Percentiles rank a stretch among this genome's conserved stretches.
These are phyloP conservation scores for Trametes villosa DNA, from an alignment of 768 basidiomycete genomes.

Conservation along the genomic window DNA sequence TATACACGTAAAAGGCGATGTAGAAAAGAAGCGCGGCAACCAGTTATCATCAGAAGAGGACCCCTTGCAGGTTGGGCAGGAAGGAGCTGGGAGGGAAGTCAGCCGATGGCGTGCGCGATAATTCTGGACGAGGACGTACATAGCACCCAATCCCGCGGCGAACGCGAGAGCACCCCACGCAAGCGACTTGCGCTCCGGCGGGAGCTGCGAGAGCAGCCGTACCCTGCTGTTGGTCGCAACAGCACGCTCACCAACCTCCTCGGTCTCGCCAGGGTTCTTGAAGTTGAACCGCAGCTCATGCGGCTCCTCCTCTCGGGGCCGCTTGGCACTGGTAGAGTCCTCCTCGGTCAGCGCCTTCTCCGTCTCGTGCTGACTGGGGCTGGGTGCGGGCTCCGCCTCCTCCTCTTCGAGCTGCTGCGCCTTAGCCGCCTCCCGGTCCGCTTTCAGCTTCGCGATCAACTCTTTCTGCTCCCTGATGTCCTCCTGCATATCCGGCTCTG, in stretches of 20 bases:
- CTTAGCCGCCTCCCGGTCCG: constrained; percentile 53
- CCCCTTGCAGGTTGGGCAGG: constrained; percentile 24
- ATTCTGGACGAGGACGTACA: constrained; percentile 46
- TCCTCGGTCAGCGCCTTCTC: constrained; percentile 28
- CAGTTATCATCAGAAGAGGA: constrained; percentile 18
- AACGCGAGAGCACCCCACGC: constrained; percentile 88
- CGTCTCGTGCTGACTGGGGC: constrained; percentile 43
- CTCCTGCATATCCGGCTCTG: constrained; percentile 63
- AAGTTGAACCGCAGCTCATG: constrained; percentile 61
- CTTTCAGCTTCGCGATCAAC: constrained; percentile 73
- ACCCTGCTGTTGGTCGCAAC: constrained; percentile 70
- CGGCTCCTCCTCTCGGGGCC: constrained; percentile 60
- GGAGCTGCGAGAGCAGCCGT: constrained; percentile 50
- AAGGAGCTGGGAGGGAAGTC: constrained; percentile 11
- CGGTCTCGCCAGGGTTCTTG: constrained; percentile 57
- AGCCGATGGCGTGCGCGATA: background rate
- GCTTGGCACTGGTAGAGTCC: constrained; percentile 42
- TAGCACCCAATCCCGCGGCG: constrained; percentile 78
- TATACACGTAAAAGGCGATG: constrained; percentile 15
- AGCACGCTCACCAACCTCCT: constrained; percentile 54
- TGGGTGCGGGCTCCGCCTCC: constrained; percentile 35
- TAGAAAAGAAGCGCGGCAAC: background rate
- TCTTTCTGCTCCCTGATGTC: constrained; percentile 81
- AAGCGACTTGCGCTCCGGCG: constrained; percentile 72
- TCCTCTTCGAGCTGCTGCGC: constrained; percentile 27